These are phyloP conservation scores for Xerocomus minutiporus DNA, from an alignment of 1,284 basidiomycete genomes.

Conservation along the genomic window DNA sequence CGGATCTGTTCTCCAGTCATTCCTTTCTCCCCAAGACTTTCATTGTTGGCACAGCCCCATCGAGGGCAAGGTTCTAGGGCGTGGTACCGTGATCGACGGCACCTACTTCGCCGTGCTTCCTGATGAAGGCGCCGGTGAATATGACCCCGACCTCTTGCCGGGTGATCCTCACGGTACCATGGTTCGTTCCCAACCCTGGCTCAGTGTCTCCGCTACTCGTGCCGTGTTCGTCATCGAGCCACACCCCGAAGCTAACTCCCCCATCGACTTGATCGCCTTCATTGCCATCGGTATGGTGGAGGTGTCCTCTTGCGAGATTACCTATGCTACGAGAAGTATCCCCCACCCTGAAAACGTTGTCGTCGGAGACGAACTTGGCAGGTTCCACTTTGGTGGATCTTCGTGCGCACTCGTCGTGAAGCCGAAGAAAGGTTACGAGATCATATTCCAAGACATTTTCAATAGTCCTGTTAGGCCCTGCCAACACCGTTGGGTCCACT, in stretches of 20 bases:
- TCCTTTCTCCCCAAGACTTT: constrained; percentile 44
- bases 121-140: background rate
- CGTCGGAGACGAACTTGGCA: constrained; percentile 43
- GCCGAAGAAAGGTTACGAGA: background rate
- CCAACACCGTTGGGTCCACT: constrained; percentile 10
- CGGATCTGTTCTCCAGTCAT: constrained; percentile 52
- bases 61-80: constrained; percentile 41
- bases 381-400: constrained; percentile 52
- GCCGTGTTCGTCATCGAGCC: constrained; percentile 49
- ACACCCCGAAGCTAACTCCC: background rate
- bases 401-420: constrained; percentile 34
- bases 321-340: background rate
- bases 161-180: constrained; percentile 33
- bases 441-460: constrained; percentile 3
- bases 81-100: constrained; percentile 37
- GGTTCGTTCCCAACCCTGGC: constrained; percentile 34
- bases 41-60: constrained; percentile 56
- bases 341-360: background rate
- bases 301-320: constrained; percentile 40
- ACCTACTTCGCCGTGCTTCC: constrained; percentile 34
- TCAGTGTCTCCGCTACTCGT: constrained; percentile 36
- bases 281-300: constrained; percentile 56
- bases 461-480: background rate
- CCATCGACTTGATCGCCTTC: constrained; percentile 38
- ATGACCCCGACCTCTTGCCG: background rate